Evolutionary conservation across 345 rosid genomes (phyloP).

Genomic region (Eucalyptus pauciflora): DNA sequence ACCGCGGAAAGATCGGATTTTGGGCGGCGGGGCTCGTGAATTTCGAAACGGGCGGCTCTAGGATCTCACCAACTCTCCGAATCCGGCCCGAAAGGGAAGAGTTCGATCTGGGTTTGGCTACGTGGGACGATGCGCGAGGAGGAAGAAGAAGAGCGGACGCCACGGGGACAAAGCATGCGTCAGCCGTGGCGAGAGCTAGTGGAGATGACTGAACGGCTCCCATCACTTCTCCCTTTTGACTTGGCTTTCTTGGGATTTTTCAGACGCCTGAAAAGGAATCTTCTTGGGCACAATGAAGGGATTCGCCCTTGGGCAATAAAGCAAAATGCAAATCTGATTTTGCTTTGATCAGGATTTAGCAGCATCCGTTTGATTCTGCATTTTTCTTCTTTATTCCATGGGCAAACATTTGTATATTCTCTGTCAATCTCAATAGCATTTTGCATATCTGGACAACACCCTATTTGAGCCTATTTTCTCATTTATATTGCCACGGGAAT

Average conservation of each 20-base stretch:
- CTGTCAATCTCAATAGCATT: background rate
- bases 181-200: background rate
- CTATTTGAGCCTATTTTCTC: background rate
- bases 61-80: background rate
- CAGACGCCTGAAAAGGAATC: background rate
- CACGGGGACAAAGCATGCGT: background rate
- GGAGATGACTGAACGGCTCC: conserved; percentile 32
- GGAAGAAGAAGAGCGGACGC: background rate
- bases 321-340: background rate
- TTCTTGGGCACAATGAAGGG: background rate
- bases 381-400: background rate
- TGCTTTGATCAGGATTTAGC: background rate
- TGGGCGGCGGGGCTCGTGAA: background rate
- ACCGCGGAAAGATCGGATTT: background rate
- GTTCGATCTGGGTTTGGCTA: conserved; percentile 4
- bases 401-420: background rate
- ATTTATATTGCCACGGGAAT: background rate
- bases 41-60: background rate
- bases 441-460: background rate
- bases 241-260: background rate
- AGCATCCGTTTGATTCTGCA: background rate
- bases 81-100: background rate
- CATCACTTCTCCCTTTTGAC: conserved; percentile 8
- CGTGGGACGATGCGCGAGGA: background rate
- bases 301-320: background rate